These are phyloP conservation scores for Metarhizium guizhouense DNA, from an alignment of 2,329 filamentous ascomycete genomes.

Conservation along the genomic window DNA sequence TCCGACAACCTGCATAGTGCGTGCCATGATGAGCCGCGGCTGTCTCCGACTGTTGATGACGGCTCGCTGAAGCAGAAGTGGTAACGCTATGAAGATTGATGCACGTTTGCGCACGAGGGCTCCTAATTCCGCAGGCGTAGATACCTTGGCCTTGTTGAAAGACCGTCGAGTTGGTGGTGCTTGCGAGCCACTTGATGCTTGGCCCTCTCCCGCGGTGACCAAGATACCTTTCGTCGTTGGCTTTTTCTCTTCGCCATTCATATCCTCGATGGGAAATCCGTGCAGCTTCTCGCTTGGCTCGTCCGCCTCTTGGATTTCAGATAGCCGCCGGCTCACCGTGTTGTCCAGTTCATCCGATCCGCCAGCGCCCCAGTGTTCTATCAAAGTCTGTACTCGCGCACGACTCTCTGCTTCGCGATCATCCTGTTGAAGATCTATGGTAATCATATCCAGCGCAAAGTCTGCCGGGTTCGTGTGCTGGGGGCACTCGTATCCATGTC, in stretches of 20 bases:
- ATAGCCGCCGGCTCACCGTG: constrained; percentile 10
- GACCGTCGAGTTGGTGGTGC: constrained; percentile 27
- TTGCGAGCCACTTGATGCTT: constrained; percentile 8
- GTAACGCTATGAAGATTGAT: constrained; percentile 53
- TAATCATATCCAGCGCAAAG: constrained; percentile 69
- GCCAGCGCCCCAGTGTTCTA: constrained; percentile 44
- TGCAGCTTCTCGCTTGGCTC: constrained; percentile 13
- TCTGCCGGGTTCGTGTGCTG: constrained; percentile 67
- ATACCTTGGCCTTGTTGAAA: constrained; percentile 37
- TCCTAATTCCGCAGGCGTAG: constrained; percentile 64
- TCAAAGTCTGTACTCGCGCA: constrained; percentile 50
- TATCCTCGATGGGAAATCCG: background rate
- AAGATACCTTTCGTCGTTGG: too few relatives aligned
- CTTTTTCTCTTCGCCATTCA: background rate
- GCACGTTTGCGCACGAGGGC: constrained; percentile 56
- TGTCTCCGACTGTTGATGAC: constrained; percentile 61
- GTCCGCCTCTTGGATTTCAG: constrained; percentile 20
- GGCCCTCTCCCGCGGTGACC: background rate
- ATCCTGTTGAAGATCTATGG: constrained; percentile 61
- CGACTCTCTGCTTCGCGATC: constrained; percentile 53
- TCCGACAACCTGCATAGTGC: constrained; percentile 58
- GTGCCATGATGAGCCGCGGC: constrained; percentile 53
- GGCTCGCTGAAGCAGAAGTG: constrained; percentile 58
- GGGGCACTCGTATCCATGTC: constrained; percentile 55
- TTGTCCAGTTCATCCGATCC: constrained; percentile 8